These are phyloP conservation scores for Aspergillus sp. DNA, from an alignment of 2,329 filamentous ascomycete genomes.

Conservation along the genomic window DNA sequence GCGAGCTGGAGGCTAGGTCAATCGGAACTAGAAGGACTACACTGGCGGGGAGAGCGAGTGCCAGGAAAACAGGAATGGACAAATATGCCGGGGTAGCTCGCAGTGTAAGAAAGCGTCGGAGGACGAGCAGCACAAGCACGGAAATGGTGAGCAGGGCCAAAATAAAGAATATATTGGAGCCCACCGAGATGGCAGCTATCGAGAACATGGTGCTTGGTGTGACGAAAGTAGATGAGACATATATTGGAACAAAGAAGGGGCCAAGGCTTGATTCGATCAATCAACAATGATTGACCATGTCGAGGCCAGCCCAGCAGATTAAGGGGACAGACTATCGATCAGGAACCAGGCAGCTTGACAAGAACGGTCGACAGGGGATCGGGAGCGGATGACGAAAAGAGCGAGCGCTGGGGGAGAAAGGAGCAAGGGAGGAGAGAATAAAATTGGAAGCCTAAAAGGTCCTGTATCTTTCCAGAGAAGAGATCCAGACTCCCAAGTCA, in stretches of 20 bases:
- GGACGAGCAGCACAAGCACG: slow-evolving; percentile 76
- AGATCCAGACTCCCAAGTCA: background rate
- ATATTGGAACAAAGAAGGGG: slow-evolving; percentile 13
- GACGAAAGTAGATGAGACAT: slow-evolving; percentile 20
- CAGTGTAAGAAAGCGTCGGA: slow-evolving; percentile 88
- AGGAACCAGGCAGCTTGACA: slow-evolving; percentile 5
- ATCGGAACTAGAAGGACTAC: slow-evolving; percentile 93
- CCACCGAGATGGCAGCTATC: slow-evolving; percentile 60
- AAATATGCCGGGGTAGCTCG: slow-evolving; percentile 90
- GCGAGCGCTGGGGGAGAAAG: slow-evolving; percentile 10
- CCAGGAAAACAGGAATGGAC: slow-evolving; percentile 89
- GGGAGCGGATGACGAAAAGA: background rate
- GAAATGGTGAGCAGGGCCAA: slow-evolving; percentile 75
- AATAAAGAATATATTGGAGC: slow-evolving; percentile 78
- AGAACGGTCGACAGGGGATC: background rate
- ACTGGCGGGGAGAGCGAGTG: slow-evolving; percentile 88
- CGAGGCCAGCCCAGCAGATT: slow-evolving; percentile 15
- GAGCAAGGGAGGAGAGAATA: slow-evolving; percentile 11
- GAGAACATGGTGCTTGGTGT: slow-evolving; percentile 36
- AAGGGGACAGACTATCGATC: slow-evolving; percentile 22
- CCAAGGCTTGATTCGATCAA: slow-evolving; percentile 22
- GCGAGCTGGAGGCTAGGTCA: slow-evolving; percentile 85
- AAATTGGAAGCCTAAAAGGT: slow-evolving; percentile 16
- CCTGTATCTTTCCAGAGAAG: slow-evolving; percentile 14
- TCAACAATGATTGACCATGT: slow-evolving; percentile 24